These are phyloP conservation scores for Umbelopsis isabellina DNA, from an alignment of 192 early-diverging fungal genomes.

Conservation along the genomic window DNA sequence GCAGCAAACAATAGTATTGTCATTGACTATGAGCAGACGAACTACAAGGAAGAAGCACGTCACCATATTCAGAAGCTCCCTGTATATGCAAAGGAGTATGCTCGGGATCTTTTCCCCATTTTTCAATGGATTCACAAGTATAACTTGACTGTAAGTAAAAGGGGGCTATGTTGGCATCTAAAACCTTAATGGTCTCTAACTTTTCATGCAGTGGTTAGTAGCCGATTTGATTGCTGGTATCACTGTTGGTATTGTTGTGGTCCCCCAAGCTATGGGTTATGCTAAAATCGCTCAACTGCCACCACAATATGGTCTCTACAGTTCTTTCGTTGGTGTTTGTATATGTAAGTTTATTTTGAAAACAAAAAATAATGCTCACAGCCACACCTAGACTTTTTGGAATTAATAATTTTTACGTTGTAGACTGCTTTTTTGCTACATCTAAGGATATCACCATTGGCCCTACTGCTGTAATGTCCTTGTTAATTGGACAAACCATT, in stretches of 20 bases:
- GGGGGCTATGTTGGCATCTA: no score
- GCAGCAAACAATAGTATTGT: constrained; percentile 21
- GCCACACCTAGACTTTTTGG: not conserved
- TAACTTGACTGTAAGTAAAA: constrained; percentile 33
- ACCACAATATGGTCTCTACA: constrained; percentile 80
- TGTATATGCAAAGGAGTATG: constrained; percentile 22
- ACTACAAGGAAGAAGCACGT: constrained; percentile 26
- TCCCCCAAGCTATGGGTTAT: constrained; percentile 78
- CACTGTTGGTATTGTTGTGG: constrained; percentile 76
- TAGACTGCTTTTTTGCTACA: constrained; percentile 72
- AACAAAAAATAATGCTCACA: not conserved
- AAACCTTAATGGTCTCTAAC: not conserved
- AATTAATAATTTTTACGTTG: constrained; percentile 16
- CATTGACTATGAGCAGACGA: constrained; percentile 35
- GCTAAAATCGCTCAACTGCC: constrained; percentile 72
- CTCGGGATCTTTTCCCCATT: constrained; percentile 34
- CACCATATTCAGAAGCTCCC: constrained; percentile 28
- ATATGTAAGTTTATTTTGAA: constrained; percentile 35
- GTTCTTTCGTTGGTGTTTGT: constrained; percentile 63
- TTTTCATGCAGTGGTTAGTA: constrained; percentile 43
- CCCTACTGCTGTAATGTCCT: constrained; percentile 72
- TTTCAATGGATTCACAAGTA: constrained; percentile 39
- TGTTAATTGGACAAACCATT: constrained; percentile 71
- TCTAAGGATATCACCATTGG: constrained; percentile 79
- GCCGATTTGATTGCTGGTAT: constrained; percentile 69